Conservation (phyloP, 768 basidiomycete species). For the Roridomyces roridus region DNA sequence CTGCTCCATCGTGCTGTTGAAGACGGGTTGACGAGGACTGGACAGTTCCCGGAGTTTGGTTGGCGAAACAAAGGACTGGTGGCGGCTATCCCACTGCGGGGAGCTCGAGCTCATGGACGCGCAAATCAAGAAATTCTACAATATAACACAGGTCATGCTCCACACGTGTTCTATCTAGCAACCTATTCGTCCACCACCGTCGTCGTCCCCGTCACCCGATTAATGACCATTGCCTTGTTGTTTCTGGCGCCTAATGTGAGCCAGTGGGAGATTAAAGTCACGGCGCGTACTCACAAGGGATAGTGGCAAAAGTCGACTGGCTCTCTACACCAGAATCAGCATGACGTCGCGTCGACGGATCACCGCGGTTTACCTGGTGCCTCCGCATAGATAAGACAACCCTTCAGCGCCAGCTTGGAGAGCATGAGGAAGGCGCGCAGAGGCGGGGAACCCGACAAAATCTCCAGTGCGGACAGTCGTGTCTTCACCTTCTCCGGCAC, state of each 20-base stretch:
- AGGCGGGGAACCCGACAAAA: constrained; percentile 20
- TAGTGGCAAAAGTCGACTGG: constrained; percentile 18
- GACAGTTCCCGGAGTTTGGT: constrained; percentile 4
- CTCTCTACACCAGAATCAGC: constrained; percentile 4
- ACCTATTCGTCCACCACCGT: background rate
- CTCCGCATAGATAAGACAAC: constrained; percentile 18
- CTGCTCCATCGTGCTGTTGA: constrained; percentile 18
- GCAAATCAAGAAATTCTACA: background rate
- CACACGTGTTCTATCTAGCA: background rate
- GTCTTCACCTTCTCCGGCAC: constrained; percentile 16
- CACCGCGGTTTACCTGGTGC: constrained; percentile 1
- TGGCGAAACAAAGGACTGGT: constrained; percentile 6
- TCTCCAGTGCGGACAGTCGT: constrained; percentile 12
- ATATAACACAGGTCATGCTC: background rate
- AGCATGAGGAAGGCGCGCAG: constrained; percentile 9
- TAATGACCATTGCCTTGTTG: constrained; percentile 4
- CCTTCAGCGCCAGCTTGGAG: constrained; percentile 14
- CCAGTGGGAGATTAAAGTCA: background rate
- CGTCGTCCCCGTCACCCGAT: background rate
- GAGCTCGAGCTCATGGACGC: background rate
- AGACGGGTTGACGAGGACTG: constrained; percentile 4
- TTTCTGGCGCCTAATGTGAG: constrained; percentile 1
- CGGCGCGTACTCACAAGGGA: constrained; percentile 5
- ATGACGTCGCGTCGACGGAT: background rate
- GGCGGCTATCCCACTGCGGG: constrained; percentile 16